These are phyloP conservation scores for Phascolomyces articulosus DNA, from an alignment of 371 early-diverging fungal species.

Conservation along the genomic window DNA sequence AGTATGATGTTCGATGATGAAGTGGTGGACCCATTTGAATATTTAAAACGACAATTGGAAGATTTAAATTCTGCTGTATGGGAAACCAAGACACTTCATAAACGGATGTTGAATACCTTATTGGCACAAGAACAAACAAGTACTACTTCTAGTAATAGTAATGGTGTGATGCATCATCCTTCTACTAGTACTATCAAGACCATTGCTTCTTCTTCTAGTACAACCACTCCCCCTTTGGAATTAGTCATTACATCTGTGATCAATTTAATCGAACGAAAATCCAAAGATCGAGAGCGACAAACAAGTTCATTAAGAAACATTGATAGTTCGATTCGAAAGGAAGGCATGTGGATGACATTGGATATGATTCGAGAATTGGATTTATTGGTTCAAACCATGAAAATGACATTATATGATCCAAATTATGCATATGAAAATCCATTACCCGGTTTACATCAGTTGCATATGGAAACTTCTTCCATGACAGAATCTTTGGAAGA, in stretches of 20 bases:
- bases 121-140: conserved; percentile 7
- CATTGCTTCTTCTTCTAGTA: too few species aligned
- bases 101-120: conserved; percentile 46
- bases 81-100: conserved; percentile 54
- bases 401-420: conserved; percentile 38
- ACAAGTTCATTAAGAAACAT: conserved; percentile 38
- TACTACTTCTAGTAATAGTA: too few species aligned
- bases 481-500: conserved; percentile 52
- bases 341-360: conserved; percentile 38
- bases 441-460: conserved; percentile 35
- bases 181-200: too few species aligned
- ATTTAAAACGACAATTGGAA: conserved; percentile 49
- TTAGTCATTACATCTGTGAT: conserved; percentile 47
- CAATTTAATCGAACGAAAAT: conserved; percentile 41
- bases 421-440: conserved; percentile 47
- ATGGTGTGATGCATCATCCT: too few species aligned
- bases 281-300: conserved; percentile 53
- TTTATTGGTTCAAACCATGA: conserved; percentile 30
- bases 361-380: conserved; percentile 45
- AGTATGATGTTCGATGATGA: conserved; percentile 12
- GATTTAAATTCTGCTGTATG: conserved; percentile 51
- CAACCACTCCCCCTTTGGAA: conserved; percentile 43
- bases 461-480: conserved; percentile 44
- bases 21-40: conserved; percentile 54
- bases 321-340: conserved; percentile 45